Conservation (phyloP, 805 yeast genomes). For the Pichia heedii region DNA sequence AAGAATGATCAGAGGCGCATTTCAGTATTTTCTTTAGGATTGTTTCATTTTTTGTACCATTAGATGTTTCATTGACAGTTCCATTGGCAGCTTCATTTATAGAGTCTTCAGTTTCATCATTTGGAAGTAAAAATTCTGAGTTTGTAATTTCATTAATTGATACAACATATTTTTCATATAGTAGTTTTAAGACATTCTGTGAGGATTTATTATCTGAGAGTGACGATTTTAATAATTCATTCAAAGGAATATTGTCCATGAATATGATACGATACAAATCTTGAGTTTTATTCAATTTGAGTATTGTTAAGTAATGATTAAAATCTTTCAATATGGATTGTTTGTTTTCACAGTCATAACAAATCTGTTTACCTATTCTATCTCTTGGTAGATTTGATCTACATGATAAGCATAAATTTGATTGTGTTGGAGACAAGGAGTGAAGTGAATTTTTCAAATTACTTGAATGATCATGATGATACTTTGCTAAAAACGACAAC, state of each 20-base stretch:
- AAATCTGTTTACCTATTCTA: constrained; percentile 14
- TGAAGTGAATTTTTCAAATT: constrained; percentile 7
- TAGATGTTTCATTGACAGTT: too few species aligned
- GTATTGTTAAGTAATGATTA: constrained; percentile 18
- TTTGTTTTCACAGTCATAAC: constrained; percentile 18
- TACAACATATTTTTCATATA: constrained; percentile 23
- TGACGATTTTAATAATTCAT: constrained; percentile 17
- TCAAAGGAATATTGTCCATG: constrained; percentile 14
- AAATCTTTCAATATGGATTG: constrained; percentile 20
- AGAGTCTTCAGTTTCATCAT: constrained; percentile 5
- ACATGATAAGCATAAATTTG: constrained; percentile 13
- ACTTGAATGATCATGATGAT: constrained; percentile 15
- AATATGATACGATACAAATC: constrained; percentile 21
- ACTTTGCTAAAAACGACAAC: constrained; percentile 14
- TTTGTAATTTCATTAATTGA: constrained; percentile 24
- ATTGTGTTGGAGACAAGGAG: constrained; percentile 9
- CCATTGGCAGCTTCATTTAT: not conserved
- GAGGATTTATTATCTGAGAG: constrained; percentile 17
- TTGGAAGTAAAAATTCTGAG: constrained; percentile 21
- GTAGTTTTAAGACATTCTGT: constrained; percentile 15
- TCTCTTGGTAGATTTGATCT: constrained; percentile 5
- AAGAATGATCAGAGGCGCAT: constrained; percentile 16
- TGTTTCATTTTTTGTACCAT: not conserved
- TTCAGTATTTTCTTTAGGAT: constrained; percentile 10
- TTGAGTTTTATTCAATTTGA: constrained; percentile 17